These are phyloP conservation scores for Cryphonectria radicalis DNA, from an alignment of 2,329 filamentous ascomycete species.

Conservation along the genomic window DNA sequence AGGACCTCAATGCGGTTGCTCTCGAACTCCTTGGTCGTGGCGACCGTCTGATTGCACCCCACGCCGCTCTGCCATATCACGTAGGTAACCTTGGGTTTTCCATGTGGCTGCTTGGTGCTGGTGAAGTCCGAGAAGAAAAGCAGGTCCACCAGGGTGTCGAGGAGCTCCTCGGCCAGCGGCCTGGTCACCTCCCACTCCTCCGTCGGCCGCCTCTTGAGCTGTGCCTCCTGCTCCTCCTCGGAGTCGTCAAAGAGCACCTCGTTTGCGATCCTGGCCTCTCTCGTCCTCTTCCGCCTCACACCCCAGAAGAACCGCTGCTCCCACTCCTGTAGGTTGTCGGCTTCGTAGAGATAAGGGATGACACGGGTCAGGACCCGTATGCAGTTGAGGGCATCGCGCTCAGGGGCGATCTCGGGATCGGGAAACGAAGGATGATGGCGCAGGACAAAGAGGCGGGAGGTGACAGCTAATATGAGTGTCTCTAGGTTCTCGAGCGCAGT, in stretches of 20 bases:
- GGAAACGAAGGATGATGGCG: conserved; percentile 91
- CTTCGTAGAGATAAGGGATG: conserved; percentile 90
- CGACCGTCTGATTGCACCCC: conserved; percentile 87
- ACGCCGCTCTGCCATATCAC: conserved; percentile 98
- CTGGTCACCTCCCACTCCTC: conserved; percentile 81
- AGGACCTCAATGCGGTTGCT: conserved; percentile 91
- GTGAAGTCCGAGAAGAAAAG: conserved; percentile 93
- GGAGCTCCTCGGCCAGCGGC: conserved; percentile 87
- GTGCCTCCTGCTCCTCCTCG: conserved; percentile 56
- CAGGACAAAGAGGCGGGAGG: conserved; percentile 79
- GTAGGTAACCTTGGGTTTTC: conserved; percentile 82
- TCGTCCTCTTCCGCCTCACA: conserved; percentile 71
- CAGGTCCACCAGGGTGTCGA: conserved; percentile 86
- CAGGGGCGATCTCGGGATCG: conserved; percentile 80
- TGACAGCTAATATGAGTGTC: conserved; percentile 81
- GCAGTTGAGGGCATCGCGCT: conserved; percentile 92
- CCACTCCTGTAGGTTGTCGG: conserved; percentile 80
- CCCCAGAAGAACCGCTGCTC: conserved; percentile 95
- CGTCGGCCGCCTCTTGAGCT: conserved; percentile 52
- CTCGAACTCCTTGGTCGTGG: conserved; percentile 89
- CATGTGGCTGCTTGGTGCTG: conserved; percentile 71
- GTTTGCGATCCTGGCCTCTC: conserved; percentile 65
- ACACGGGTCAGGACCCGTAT: conserved; percentile 88
- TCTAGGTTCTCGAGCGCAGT: conserved; percentile 85
- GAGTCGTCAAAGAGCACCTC: conserved; percentile 84